A percentile compares a stretch with the other conserved stretches of the same genome.
Conservation (phyloP, 371 early-diverging fungal genomes). For the Lichtheimia ramosa region DNA sequence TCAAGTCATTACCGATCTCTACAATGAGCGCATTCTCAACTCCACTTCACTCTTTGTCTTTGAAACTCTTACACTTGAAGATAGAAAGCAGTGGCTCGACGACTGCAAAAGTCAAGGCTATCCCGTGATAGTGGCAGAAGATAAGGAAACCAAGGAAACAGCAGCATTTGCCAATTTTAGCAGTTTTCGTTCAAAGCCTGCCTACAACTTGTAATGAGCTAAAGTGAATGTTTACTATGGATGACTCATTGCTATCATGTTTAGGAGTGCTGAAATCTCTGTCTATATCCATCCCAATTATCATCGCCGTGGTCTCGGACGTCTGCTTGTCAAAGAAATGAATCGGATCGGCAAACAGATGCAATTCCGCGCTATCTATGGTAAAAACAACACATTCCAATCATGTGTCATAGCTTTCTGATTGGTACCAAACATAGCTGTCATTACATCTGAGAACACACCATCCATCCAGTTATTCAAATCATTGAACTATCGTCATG, state of each 20-base stretch:
- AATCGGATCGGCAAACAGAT: constrained; percentile 32
- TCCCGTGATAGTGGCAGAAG: constrained; percentile 47
- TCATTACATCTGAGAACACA: constrained; percentile 45
- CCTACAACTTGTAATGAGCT: constrained; percentile 32
- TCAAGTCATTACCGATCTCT: constrained; percentile 40
- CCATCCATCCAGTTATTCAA: constrained; percentile 34
- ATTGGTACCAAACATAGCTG: constrained; percentile 15
- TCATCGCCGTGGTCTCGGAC: constrained; percentile 45
- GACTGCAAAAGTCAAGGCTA: constrained; percentile 32
- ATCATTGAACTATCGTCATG: constrained; percentile 30
- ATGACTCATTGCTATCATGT: not conserved
- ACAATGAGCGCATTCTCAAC: constrained; percentile 50
- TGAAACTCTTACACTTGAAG: constrained; percentile 36
- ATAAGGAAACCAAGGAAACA: constrained; percentile 29
- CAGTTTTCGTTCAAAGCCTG: constrained; percentile 37
- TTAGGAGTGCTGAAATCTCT: constrained; percentile 47
- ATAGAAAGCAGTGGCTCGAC: constrained; percentile 37
- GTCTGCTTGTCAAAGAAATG: constrained; percentile 30
- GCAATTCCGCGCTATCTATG: constrained; percentile 33
- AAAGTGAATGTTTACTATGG: not conserved
- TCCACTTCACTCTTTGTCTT: constrained; percentile 49
- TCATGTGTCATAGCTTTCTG: not conserved
- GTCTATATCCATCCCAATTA: constrained; percentile 41
- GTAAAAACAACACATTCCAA: too few relatives aligned
- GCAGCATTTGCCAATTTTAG: constrained; percentile 39